These are phyloP conservation scores for Sisymbrium altissimum DNA, from an alignment of 345 rosid species.

Conservation along the genomic window DNA sequence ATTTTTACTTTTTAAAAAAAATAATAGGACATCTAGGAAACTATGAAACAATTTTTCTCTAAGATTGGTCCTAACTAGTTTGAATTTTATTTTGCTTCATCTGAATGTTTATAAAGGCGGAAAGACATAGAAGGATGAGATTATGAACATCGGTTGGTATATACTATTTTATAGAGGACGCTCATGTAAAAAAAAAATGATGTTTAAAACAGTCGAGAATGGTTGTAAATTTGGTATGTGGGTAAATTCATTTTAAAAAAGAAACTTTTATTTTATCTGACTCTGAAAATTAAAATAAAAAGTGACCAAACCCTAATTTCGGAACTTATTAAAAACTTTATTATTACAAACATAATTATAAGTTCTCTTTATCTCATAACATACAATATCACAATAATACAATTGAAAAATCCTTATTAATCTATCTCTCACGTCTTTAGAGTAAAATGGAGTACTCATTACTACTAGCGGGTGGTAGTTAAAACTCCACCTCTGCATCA, in stretches of 20 bases:
- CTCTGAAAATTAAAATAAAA: not conserved
- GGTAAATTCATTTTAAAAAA: not conserved
- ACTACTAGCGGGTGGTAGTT: constrained; percentile 31
- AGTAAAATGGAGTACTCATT: not conserved
- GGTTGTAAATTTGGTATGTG: not conserved
- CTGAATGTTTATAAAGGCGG: too few relatives aligned
- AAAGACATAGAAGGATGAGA: too few relatives aligned
- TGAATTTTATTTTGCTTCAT: too few relatives aligned
- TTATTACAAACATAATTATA: constrained; percentile 11
- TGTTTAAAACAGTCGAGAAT: not conserved
- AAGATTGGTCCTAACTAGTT: too few relatives aligned
- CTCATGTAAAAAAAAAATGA: not conserved
- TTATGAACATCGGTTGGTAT: too few relatives aligned
- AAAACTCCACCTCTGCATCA: constrained; percentile 28
- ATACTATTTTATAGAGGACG: not conserved
- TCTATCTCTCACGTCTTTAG: not conserved
- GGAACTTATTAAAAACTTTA: not conserved
- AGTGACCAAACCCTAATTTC: not conserved
- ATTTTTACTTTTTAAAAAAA: too few relatives aligned
- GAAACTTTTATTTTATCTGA: not conserved
- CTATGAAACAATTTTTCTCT: too few relatives aligned
- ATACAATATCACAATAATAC: not conserved
- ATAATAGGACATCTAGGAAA: not conserved
- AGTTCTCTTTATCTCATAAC: not conserved
- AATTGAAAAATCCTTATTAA: not conserved